phyloP scores from a whole-genome alignment of 768 basidiomycete species.

The Postia placenta region DNA sequence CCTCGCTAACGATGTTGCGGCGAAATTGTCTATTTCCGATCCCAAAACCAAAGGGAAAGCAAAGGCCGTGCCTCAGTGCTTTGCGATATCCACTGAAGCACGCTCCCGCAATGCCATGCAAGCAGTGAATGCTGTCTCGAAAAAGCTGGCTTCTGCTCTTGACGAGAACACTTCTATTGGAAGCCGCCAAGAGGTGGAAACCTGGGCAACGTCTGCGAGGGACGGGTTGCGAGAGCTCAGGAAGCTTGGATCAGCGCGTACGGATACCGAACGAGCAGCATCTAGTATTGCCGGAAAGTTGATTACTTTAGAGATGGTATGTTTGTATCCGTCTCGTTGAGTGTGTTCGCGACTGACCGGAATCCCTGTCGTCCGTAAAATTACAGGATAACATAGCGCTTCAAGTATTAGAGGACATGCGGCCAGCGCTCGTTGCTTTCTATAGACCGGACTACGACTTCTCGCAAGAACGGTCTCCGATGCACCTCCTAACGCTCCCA shows the following conservation, averaged over 20 bases:
- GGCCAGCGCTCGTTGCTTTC: constrained; percentile 34
- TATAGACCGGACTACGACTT: constrained; percentile 4
- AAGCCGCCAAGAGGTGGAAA: constrained; percentile 26
- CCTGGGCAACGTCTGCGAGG: constrained; percentile 33
- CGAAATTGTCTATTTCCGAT: constrained; percentile 21
- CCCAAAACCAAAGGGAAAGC: constrained; percentile 12
- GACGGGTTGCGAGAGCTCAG: constrained; percentile 45
- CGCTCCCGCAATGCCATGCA: constrained; percentile 48
- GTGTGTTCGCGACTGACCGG: background rate
- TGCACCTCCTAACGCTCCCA: constrained; percentile 39
- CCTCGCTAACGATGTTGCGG: constrained; percentile 19
- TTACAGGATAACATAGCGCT: constrained; percentile 49
- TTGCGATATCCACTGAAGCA: constrained; percentile 24
- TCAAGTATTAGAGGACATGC: constrained; percentile 39
- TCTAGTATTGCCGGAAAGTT: constrained; percentile 63
- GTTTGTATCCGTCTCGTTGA: constrained; percentile 22
- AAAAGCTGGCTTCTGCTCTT: constrained; percentile 49
- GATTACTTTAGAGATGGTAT: constrained; percentile 62
- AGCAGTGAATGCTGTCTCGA: constrained; percentile 55
- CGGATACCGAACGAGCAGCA: constrained; percentile 73
- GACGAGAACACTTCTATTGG: constrained; percentile 45
- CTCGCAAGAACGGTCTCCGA: background rate
- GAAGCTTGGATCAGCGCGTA: constrained; percentile 33
- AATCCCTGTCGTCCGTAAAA: too few relatives aligned
- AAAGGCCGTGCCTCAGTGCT: constrained; percentile 1